phyloP scores from a whole-genome alignment of 2,329 filamentous ascomycete genomes.

The Rachicladosporium sp. region DNA sequence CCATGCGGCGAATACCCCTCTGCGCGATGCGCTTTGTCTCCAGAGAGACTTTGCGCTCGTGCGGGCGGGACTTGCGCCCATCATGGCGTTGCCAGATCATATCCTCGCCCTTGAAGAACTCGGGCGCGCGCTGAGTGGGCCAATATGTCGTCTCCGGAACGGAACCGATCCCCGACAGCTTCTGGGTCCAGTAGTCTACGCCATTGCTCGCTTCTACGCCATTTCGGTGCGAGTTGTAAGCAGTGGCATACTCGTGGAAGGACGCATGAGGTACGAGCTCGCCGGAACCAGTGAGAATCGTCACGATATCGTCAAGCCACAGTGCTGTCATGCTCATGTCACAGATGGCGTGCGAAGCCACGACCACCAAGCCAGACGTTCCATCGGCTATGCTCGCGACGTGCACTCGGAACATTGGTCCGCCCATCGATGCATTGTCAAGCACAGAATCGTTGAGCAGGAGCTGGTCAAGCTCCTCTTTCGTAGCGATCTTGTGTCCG shows the following conservation, averaged over 20 bases:
- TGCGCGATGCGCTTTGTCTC: constrained; percentile 17
- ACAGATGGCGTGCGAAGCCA: constrained; percentile 20
- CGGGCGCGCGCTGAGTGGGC: constrained; percentile 19
- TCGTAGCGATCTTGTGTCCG: constrained; percentile 18
- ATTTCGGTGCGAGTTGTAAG: constrained; percentile 18
- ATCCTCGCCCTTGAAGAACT: constrained; percentile 23
- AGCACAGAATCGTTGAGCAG: constrained; percentile 17
- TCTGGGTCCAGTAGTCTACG: constrained; percentile 19
- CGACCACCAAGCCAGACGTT: constrained; percentile 18
- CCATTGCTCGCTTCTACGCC: constrained; percentile 18
- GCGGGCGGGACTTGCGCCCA: constrained; percentile 14
- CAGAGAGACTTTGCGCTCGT: constrained; percentile 13
- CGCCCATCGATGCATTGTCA: constrained; percentile 18
- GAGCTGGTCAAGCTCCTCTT: constrained; percentile 17
- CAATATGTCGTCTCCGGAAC: constrained; percentile 16
- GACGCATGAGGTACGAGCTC: constrained; percentile 16
- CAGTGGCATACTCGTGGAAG: constrained; percentile 22
- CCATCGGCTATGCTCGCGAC: constrained; percentile 17
- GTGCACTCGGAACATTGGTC: constrained; percentile 19
- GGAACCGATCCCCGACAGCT: constrained; percentile 17
- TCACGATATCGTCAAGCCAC: constrained; percentile 21
- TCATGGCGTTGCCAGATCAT: constrained; percentile 17
- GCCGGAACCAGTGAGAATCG: constrained; percentile 15
- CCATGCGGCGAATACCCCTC: constrained; percentile 17
- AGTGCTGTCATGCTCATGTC: constrained; percentile 24